Conservation (phyloP, 768 basidiomycete species). For the Guyanaporus albipodus region DNA sequence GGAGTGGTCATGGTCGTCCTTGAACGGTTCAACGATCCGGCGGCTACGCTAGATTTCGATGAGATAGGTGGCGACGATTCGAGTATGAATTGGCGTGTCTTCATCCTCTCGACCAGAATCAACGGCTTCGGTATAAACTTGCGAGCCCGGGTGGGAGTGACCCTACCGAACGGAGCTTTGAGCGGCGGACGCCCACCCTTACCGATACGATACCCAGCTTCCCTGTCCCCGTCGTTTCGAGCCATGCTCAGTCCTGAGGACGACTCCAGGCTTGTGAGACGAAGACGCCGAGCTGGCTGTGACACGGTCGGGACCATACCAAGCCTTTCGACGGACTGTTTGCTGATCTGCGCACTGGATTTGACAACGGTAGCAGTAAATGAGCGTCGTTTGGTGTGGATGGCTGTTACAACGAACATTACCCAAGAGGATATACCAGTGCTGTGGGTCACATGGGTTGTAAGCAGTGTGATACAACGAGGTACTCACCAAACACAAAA, state of each 20-base stretch:
- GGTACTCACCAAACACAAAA: slow-evolving; percentile 6
- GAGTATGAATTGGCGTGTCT: slow-evolving; percentile 6
- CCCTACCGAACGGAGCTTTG: background rate
- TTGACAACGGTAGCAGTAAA: background rate
- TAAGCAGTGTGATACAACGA: background rate
- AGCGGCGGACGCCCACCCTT: background rate
- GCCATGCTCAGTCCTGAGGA: slow-evolving; percentile 4
- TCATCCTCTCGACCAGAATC: slow-evolving; percentile 26
- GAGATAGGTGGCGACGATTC: background rate
- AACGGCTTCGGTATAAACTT: slow-evolving; percentile 25
- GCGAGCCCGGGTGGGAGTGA: slow-evolving; percentile 1
- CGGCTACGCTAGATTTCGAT: background rate
- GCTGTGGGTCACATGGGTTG: slow-evolving; percentile 17
- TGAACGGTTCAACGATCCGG: background rate
- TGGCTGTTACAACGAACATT: slow-evolving; percentile 24
- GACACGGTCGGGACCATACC: background rate
- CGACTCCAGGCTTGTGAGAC: background rate
- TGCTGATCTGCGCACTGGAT: background rate
- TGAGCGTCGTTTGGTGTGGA: slow-evolving; percentile 23
- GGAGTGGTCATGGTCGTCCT: background rate
- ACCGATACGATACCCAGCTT: background rate
- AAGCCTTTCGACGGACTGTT: background rate
- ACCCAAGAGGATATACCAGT: background rate
- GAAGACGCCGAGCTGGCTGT: background rate
- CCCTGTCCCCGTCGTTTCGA: background rate